A percentile compares a stretch with the other conserved stretches of the same genome.
Evolutionary conservation across 148 eudicot genomes (phyloP).

Genomic region (Tetragonia tetragonoides): DNA sequence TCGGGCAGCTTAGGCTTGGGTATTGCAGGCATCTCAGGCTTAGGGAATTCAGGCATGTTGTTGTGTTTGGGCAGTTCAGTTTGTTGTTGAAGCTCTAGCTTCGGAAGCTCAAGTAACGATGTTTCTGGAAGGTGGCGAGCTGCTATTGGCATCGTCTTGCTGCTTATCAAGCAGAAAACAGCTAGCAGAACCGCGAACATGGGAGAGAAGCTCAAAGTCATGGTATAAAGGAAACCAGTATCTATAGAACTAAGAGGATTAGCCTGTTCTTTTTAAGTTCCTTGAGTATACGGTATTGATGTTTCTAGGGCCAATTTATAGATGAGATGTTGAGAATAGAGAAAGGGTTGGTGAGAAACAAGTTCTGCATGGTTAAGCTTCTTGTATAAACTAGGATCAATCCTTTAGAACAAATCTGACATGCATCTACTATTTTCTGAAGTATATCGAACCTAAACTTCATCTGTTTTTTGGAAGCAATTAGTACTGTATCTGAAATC

Average conservation of each 20-base stretch:
- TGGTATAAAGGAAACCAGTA: too few species aligned
- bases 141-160: neutral
- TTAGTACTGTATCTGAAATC: too few species aligned
- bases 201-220: neutral
- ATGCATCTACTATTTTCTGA: neutral
- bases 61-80: neutral
- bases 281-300: neutral
- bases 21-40: neutral
- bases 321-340: neutral
- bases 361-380: neutral
- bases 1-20: neutral
- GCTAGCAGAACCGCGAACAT: neutral
- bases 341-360: constrained; percentile 2
- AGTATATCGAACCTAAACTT: neutral
- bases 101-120: neutral
- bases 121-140: neutral
- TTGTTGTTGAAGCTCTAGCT: neutral
- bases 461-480: neutral
- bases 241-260: neutral
- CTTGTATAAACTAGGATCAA: neutral
- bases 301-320: neutral
- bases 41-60: neutral
- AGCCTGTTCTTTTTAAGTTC: too few species aligned
- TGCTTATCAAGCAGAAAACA: neutral
- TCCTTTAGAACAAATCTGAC: neutral